Base-by-base conservation (phyloP, 2,329 filamentous ascomycete species). In the Akanthomyces uredinophilus region DNA sequence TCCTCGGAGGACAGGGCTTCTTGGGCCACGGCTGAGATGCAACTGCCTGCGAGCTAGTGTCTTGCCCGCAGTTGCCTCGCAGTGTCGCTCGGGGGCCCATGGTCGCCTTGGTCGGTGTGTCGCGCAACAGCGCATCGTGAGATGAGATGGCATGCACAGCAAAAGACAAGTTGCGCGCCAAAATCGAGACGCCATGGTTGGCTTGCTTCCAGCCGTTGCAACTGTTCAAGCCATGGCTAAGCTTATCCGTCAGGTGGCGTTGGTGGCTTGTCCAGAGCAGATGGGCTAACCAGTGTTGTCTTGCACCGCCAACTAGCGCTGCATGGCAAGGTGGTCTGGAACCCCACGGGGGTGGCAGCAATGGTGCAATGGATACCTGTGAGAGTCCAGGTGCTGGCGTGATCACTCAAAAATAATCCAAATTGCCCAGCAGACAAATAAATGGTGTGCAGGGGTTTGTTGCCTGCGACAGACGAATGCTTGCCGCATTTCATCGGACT, bases 231-330 rank as follows among this genome's bases (percentile, higher is more conserved):
- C 55, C 61, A 60, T 63, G 61, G 61, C 56, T 60, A 56, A 60
- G 61, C 61, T 63, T 63, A 63, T 60, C 56, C 61, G 61, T 47
- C 41, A 41, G 60, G 50, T 61, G 52, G 44, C 52, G 53, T 39
- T 57, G 54, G 61, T 63, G 61, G 61, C 61, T 54, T 63, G 56
- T 43, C 37, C 32, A 54, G 49, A 60, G 29, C 27, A 53, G 35
- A 55, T 60, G 50, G 32, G 32, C 49, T 51, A 60, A 41, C 49
- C 13, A 35, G 7, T 29, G 32, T 35, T 47, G 50, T 61, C 37
- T 43, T 49, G 47, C 58, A 47, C 39, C 49, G 49, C 49, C 29
- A 8, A n/a, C n/a, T 60, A 43, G 50, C 32, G 59, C 59, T 53
- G 49, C 49, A 37, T 46, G 53, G 51, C 51, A 41, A 32, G 35